Base-by-base conservation (phyloP, 441 rosid genomes). In the Adansonia rubrostipa region DNA sequence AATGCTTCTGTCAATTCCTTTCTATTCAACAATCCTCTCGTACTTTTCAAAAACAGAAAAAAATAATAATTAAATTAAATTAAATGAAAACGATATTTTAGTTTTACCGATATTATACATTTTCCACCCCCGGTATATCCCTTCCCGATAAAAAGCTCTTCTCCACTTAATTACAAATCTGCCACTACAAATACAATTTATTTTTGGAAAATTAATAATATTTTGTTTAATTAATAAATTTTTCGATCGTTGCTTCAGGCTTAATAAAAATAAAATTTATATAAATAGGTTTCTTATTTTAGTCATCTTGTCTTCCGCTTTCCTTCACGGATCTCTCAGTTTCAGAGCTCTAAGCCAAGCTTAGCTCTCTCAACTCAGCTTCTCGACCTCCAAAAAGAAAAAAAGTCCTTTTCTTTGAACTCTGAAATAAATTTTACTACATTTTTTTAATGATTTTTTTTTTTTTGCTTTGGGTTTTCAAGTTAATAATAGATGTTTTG, bases 341-440 rank as follows among this genome's bases (percentile, higher is more conserved):
- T 80, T 82, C 90, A 83, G 86, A 86, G 87, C 80, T 84, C 83
- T 73, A 85, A 62, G 6, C 62, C 61, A 74, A 76, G 83, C 83
- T 62, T 80, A 3, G 47, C 17, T 28, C 20, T 64, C 61, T 17
- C 50, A 3, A 53, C 47, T n/a, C 47, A 36, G 47, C 47, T 28
- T 33, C 44, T 53, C 24, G 28, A 9, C 63, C 15, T 9, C 48
- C 9, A 33, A 53, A 11, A 11, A 20, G 9, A 24, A 13, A 61
- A n/a, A 53, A 28, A 28, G 8, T 14, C 54, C 63, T 33, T 15
- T n/a, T 53, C 48, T 71, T n/a, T 71, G 14, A 53, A 71, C 61
- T 40, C 45, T 71, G 1, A 51, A 28, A 4, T 15, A 14, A 53
- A n/a, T 9, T 54, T 51, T 14, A 20, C 28, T 58, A 3, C 42